A percentile compares a stretch with the other conserved stretches of the same genome.
phyloP scores from a whole-genome alignment of 2,329 filamentous ascomycete species.

The Aspergillus neoniger region DNA sequence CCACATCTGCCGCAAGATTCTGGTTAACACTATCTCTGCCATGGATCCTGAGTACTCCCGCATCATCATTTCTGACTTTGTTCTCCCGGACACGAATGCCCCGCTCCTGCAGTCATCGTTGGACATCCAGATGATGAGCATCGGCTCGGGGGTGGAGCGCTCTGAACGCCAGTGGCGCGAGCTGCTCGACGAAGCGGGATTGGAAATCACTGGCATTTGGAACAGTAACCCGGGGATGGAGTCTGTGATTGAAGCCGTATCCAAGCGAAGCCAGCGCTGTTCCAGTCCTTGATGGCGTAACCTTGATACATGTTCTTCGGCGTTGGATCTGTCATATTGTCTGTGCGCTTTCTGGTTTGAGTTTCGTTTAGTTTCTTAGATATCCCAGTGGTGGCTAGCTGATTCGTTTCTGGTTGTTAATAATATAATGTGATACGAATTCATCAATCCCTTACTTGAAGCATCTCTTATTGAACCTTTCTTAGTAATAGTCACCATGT shows the following conservation, averaged over 20 bases:
- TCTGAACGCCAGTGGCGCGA: slow-evolving; percentile 36
- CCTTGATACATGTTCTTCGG: background rate
- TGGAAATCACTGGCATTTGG: slow-evolving; percentile 35
- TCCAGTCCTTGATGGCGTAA: background rate
- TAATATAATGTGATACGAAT: no score
- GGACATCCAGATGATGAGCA: slow-evolving; percentile 45
- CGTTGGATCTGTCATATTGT: background rate
- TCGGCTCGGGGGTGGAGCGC: slow-evolving; percentile 37
- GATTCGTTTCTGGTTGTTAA: no score
- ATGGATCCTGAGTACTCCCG: slow-evolving; percentile 35
- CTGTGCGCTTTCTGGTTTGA: no score
- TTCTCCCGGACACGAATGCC: slow-evolving; percentile 33
- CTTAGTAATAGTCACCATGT: no score
- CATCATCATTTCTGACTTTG: slow-evolving; percentile 40
- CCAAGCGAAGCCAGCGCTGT: background rate
- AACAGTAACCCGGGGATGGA: slow-evolving; percentile 29
- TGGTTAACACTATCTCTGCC: slow-evolving; percentile 34
- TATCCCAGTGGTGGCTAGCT: no score
- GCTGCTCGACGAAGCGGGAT: slow-evolving; percentile 29
- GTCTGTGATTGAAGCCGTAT: slow-evolving; percentile 32
- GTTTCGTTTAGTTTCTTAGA: no score
- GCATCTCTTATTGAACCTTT: no score
- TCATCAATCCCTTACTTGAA: no score
- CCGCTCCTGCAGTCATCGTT: slow-evolving; percentile 33
- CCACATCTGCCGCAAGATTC: slow-evolving; percentile 33